Percentiles rank a stretch among this genome's conserved stretches.
Conservation (phyloP, 768 basidiomycete genomes). For the Pholiota molesta region DNA sequence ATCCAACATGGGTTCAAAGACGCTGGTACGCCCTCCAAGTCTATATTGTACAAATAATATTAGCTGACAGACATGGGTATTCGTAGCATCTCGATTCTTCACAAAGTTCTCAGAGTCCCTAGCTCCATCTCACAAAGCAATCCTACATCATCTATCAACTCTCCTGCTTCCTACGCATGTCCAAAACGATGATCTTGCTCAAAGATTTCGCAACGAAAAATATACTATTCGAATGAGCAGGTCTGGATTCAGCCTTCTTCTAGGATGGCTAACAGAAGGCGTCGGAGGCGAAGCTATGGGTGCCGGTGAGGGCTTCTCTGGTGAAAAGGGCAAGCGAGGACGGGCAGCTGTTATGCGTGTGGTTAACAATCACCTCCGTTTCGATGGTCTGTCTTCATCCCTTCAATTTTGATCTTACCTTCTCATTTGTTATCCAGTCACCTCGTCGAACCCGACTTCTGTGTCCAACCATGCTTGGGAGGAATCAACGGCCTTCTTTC, state of each 20-base stretch:
- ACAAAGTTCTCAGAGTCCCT: conserved; percentile 70
- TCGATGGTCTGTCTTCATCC: conserved; percentile 67
- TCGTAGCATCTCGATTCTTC: conserved; percentile 74
- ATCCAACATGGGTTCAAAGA: conserved; percentile 89
- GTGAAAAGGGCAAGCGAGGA: conserved; percentile 81
- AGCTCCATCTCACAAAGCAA: conserved; percentile 62
- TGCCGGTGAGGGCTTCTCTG: conserved; percentile 75
- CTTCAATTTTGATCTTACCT: conserved; percentile 16
- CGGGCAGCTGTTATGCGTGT: conserved; percentile 91
- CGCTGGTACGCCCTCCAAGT: conserved; percentile 61
- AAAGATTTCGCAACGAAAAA: conserved; percentile 87
- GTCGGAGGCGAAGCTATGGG: conserved; percentile 86
- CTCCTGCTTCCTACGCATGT: conserved; percentile 85
- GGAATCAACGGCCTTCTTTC: conserved; percentile 86
- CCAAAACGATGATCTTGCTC: conserved; percentile 78
- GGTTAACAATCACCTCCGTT: conserved; percentile 89
- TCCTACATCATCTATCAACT: conserved; percentile 77
- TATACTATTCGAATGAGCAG: conserved; percentile 89
- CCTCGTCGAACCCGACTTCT: conserved; percentile 66
- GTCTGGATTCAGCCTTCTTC: conserved; percentile 87
- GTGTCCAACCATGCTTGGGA: conserved; percentile 75
- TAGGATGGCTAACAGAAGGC: conserved; percentile 97
- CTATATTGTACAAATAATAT: neutral
- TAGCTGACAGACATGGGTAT: conserved; percentile 2
- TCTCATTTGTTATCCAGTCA: conserved; percentile 49